Evolutionary conservation across 345 rosid species (phyloP).

Genomic region (Citrus inodora): DNA sequence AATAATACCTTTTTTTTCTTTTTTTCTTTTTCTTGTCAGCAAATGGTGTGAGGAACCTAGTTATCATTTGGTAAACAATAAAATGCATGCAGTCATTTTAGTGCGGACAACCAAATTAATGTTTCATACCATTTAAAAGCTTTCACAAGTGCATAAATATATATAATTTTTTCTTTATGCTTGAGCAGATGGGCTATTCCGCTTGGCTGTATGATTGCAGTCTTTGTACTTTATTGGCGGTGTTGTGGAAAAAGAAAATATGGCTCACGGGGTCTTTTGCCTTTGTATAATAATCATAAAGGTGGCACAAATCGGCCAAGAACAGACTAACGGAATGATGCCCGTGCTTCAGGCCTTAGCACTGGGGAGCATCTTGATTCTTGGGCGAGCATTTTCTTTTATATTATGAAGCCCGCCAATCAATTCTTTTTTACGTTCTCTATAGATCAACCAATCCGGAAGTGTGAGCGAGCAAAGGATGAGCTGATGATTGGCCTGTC

Average conservation of each 20-base stretch:
- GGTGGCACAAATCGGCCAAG: constrained; percentile 60
- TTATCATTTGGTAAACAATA: too few relatives aligned
- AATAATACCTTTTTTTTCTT: too few relatives aligned
- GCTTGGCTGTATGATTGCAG: constrained; percentile 39
- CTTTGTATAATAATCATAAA: constrained; percentile 57
- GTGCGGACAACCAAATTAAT: neutral
- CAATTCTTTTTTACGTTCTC: constrained; percentile 1
- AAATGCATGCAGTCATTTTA: neutral
- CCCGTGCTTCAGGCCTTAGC: neutral
- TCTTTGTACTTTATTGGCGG: constrained; percentile 71
- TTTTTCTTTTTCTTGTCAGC: too few relatives aligned
- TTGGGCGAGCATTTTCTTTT: constrained; percentile 31
- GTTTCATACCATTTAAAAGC: neutral
- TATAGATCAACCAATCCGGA: neutral
- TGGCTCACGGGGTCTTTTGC: constrained; percentile 69
- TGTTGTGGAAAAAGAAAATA: constrained; percentile 77
- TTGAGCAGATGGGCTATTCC: constrained; percentile 91
- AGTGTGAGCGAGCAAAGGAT: constrained; percentile 11
- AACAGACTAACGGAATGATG: constrained; percentile 49
- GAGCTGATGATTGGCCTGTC: constrained; percentile 11
- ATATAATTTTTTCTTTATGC: neutral
- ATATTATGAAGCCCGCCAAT: constrained; percentile 24
- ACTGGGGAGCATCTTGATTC: constrained; percentile 10
- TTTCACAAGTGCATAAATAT: neutral
- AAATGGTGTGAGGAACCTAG: too few relatives aligned